A percentile compares a stretch with the other conserved stretches of the same genome.
Conservation (phyloP, 1,284 basidiomycete genomes). For the Exobasidium rhododendri region DNA sequence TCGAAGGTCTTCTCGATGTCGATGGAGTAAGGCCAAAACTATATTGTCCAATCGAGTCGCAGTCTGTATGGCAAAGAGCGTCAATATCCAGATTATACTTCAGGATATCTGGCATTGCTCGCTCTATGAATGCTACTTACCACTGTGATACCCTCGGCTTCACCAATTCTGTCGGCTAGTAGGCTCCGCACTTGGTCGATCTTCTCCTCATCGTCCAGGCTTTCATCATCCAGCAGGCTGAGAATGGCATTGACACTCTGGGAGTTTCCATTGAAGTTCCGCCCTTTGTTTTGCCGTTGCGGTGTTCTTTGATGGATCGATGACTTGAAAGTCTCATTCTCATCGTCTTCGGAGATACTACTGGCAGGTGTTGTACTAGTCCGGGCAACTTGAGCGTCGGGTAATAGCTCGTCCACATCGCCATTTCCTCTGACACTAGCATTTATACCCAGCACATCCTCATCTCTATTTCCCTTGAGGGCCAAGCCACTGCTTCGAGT, state of each 20-base stretch:
- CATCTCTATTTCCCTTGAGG: neutral
- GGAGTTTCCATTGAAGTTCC: neutral
- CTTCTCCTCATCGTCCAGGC: slow-evolving; percentile 39
- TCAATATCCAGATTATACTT: neutral
- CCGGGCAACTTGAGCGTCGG: neutral
- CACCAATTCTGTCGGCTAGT: slow-evolving; percentile 26
- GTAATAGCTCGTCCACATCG: neutral
- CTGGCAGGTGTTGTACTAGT: neutral
- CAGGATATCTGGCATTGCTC: neutral
- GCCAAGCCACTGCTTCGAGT: slow-evolving; percentile 3
- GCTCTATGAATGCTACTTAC: slow-evolving; percentile 16
- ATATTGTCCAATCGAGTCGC: slow-evolving; percentile 38
- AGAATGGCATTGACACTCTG: slow-evolving; percentile 20
- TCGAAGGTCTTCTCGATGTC: slow-evolving; percentile 38
- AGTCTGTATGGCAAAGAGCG: slow-evolving; percentile 17
- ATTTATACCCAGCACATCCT: neutral
- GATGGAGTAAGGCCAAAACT: slow-evolving; percentile 43
- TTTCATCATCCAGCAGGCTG: slow-evolving; percentile 27
- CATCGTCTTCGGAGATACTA: neutral
- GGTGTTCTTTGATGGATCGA: neutral
- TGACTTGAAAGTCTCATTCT: neutral
- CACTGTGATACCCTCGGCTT: slow-evolving; percentile 27
- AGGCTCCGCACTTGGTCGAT: slow-evolving; percentile 40
- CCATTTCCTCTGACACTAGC: neutral
- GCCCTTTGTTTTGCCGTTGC: too few species aligned